Evolutionary conservation across 139 green algal genomes (phyloP), one percentile per base, ranked within the genome.

Genomic region (Chlamydomonas asymmetrica): DNA sequence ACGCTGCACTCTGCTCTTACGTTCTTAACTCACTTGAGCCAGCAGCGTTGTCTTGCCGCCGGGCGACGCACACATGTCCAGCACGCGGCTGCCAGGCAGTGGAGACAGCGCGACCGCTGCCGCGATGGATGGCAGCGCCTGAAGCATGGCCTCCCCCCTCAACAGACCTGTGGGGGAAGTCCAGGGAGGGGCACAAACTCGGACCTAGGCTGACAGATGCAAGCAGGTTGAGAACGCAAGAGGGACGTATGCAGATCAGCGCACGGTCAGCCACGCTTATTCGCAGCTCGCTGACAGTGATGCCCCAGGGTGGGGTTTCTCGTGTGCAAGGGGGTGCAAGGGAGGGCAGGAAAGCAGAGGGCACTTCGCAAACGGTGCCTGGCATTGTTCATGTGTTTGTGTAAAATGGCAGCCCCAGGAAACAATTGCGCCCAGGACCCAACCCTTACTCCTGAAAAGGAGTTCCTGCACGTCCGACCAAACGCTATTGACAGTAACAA

Each of bases 1-100:
- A n/a, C n/a, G n/a, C 20, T 65, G 5, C 90, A 89, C 37, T 65
- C 5, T 48, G 92, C 54, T 8, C 41, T 7, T 90, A 97, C n/a
- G n/a, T n/a, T n/a, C n/a, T n/a, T n/a, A n/a, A n/a, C n/a, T 94
- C 27, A 89, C 75, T 68, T 90, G 69, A 10, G 91, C 94, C 48
- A 98, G 72, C 39, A 89, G 81, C 7, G 91, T 95, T 52, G 90
- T 93, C 73, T 98, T 98, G 63, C 94, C 94, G 10, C 92, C 94
- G 7, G 94, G 94, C 2, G 94, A 88, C 4, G 94, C 94, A 48
- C 76, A 82, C 76, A 82, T 82, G 76, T 82, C 76, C 48, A 82
- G 69, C 27, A 82, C 76, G 23, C 32, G 34, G 20, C 39, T 29
- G 32, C 76, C 76, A 10, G 69, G 76, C 2, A n/a, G 48, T 7